Evolutionary conservation across 2,329 filamentous ascomycete genomes (phyloP), one percentile per base, ranked within the genome.

Genomic region (Trichocomaceae sp.): DNA sequence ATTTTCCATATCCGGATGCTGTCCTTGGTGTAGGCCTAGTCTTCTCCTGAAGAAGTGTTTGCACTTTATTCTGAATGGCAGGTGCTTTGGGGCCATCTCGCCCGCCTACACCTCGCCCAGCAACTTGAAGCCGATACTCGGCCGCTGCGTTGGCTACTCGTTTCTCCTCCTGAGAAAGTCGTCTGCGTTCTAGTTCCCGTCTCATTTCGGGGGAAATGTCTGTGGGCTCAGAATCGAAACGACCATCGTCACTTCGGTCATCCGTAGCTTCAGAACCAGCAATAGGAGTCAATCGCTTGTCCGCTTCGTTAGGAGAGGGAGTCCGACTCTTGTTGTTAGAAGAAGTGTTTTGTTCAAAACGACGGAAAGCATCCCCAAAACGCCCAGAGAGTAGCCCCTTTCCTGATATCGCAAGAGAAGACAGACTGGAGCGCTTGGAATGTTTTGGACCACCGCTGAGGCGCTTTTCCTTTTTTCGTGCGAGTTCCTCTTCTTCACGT

Each of bases 291-390:
- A 87, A 67, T 15, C 72, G 63, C 59, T 66, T 68, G 48, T 75
- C 72, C n/a, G 63, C 64, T 35, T 73, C 71, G 46, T 77, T 75
- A 1, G 72, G 62, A 71, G 78, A 70, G 6, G 69, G 64, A 2
- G 66, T 69, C 22, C 64, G 66, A 20, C 58, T 58, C 17, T 70
- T 70, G 47, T 61, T 57, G 12, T 26, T 26, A 7, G 3, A 4
- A 42, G 62, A 64, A 57, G 70, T 71, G 57, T 77, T 80, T 22
- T 76, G 79, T 69, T 99, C 93, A 62, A 97, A 97, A 5, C 87
- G 82, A 65, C 92, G 90, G 74, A 97, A 96, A 2, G 92, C 91
- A 64, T 96, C 91, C 0, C 91, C 90, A 68, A 97, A 96, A 62
- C 87, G 90, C 22, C 90, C 88, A 5, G 85, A 86, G n/a, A 96